These are phyloP conservation scores for Lichtheimia ramosa DNA, from an alignment of 371 early-diverging fungal genomes.

Conservation along the genomic window DNA sequence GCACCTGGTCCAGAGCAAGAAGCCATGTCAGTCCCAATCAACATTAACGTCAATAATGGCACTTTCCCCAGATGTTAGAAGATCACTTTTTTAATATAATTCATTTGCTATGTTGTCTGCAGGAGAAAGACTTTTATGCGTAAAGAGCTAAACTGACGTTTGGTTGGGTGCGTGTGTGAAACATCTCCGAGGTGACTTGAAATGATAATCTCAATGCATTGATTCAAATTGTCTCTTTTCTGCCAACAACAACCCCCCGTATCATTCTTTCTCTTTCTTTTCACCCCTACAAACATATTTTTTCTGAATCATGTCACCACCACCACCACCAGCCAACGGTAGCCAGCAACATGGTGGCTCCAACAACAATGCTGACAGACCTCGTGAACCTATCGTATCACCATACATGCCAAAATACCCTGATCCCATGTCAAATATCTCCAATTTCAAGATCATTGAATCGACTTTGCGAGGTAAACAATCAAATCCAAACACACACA, in stretches of 20 bases:
- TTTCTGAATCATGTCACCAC: neutral
- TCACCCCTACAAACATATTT: neutral
- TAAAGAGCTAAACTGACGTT: no score
- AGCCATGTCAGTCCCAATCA: constrained; percentile 14
- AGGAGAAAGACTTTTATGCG: no score
- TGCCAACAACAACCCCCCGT: no score
- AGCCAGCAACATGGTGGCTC: neutral
- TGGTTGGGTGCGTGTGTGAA: no score
- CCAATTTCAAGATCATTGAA: constrained; percentile 90
- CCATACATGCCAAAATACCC: constrained; percentile 64
- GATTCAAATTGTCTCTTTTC: no score
- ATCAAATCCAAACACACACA: neutral
- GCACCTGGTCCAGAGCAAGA: constrained; percentile 14
- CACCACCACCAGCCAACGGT: constrained; percentile 2
- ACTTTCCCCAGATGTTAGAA: constrained; percentile 25
- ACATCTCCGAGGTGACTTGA: no score
- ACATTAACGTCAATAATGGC: constrained; percentile 19
- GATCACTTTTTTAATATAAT: no score
- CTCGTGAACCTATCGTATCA: constrained; percentile 30
- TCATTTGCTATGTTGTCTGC: no score
- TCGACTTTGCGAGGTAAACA: constrained; percentile 79
- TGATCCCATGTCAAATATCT: constrained; percentile 77
- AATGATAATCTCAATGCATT: no score
- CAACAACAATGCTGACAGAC: constrained; percentile 11
- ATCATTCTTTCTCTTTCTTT: neutral